Conservation (phyloP, 495 filamentous ascomycete genomes). For the Darksidea phi region DNA sequence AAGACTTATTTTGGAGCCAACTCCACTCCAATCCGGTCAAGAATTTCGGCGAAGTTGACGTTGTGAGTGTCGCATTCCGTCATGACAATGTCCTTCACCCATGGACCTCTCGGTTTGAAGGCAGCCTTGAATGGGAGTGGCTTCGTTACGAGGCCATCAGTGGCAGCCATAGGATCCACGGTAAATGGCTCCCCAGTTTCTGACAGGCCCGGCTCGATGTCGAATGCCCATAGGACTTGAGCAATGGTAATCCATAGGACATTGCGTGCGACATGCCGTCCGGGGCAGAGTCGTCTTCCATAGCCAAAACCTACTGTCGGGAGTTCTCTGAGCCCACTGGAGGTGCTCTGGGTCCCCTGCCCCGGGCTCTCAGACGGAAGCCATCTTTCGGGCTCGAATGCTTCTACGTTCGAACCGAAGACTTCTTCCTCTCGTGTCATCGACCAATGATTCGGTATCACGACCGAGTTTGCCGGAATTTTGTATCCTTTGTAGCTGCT, state of each 20-base stretch:
- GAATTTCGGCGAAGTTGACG: no score
- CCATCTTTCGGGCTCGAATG: neutral
- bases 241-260: neutral
- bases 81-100: no score
- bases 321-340: neutral
- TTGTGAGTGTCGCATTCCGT: no score
- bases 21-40: no score
- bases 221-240: neutral
- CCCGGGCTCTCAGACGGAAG: neutral
- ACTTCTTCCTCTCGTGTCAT: neutral
- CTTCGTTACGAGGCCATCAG: no score
- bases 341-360: no score
- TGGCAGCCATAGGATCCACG: no score
- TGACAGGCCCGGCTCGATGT: neutral
- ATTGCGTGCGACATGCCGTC: neutral
- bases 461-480: constrained; percentile 24
- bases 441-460: constrained; percentile 4
- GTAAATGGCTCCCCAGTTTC: no score
- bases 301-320: neutral
- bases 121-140: no score
- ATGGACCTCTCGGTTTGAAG: no score
- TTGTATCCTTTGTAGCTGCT: constrained; percentile 11
- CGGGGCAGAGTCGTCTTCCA: neutral
- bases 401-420: neutral
- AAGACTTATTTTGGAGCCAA: no score